Evolutionary conservation across 2,329 filamentous ascomycete species (phyloP).

Genomic region (Xylariales sp.): DNA sequence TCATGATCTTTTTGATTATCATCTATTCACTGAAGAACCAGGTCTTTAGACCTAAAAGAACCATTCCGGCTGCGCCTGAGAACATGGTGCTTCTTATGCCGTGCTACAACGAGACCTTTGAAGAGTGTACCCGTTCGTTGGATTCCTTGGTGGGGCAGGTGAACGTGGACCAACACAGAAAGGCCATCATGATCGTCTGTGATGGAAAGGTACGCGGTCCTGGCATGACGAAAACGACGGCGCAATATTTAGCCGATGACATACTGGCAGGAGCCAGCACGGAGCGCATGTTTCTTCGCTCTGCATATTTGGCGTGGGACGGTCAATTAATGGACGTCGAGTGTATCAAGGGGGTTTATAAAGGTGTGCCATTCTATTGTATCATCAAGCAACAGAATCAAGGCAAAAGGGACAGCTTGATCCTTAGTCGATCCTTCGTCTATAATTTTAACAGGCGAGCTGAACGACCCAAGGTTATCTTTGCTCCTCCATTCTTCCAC

Average conservation of each 20-base stretch:
- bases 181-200: slow-evolving; percentile 42
- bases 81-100: slow-evolving; percentile 40
- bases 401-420: slow-evolving; percentile 45
- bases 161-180: slow-evolving; percentile 34
- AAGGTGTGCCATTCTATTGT: slow-evolving; percentile 40
- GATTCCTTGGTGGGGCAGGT: slow-evolving; percentile 41
- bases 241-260: slow-evolving; percentile 41
- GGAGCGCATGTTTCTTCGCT: slow-evolving; percentile 27
- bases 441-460: slow-evolving; percentile 42
- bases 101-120: slow-evolving; percentile 44
- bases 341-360: slow-evolving; percentile 38
- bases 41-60: slow-evolving; percentile 22
- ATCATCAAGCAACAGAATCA: slow-evolving; percentile 46
- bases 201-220: slow-evolving; percentile 42
- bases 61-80: slow-evolving; percentile 29
- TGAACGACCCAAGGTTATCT: slow-evolving; percentile 37
- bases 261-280: slow-evolving; percentile 32
- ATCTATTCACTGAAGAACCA: slow-evolving; percentile 24
- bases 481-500: slow-evolving; percentile 38
- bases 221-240: slow-evolving; percentile 43
- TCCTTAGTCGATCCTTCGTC: slow-evolving; percentile 43
- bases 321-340: slow-evolving; percentile 41
- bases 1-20: slow-evolving; percentile 36
- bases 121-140: slow-evolving; percentile 38
- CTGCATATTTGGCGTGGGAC: slow-evolving; percentile 41